Evolutionary conservation across 257 asterid species (phyloP).

Genomic region (Penstemon barbatus): DNA sequence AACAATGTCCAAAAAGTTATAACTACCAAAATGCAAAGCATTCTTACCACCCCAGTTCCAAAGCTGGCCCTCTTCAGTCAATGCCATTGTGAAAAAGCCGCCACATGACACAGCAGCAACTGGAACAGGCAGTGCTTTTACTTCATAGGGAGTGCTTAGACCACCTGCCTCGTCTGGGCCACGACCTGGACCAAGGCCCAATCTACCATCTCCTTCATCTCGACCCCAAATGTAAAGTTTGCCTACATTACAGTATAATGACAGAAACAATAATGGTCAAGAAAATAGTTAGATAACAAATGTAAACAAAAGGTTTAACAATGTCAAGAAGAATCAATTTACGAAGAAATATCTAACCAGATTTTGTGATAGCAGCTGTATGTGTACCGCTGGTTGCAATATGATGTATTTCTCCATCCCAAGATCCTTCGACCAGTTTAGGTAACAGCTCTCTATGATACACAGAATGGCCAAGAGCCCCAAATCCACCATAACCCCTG

Average conservation of each 20-base stretch:
- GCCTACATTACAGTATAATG: constrained; percentile 45
- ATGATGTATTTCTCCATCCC: constrained; percentile 70
- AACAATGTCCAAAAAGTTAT: no score
- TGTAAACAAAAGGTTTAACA: constrained; percentile 5
- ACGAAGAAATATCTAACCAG: constrained; percentile 50
- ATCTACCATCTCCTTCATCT: constrained; percentile 98
- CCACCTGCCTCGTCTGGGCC: constrained; percentile 96
- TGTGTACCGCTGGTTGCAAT: constrained; percentile 92
- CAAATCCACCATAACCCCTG: constrained; percentile 99
- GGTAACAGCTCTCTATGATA: constrained; percentile 83
- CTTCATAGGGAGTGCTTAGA: constrained; percentile 77
- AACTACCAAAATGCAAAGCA: constrained; percentile 8
- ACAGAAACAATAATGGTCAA: constrained; percentile 16
- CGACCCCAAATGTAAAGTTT: constrained; percentile 92
- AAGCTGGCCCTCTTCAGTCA: constrained; percentile 80
- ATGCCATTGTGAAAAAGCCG: constrained; percentile 94
- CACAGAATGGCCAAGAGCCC: constrained; percentile 96
- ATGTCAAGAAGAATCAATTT: not conserved
- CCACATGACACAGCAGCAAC: constrained; percentile 94
- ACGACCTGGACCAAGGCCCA: constrained; percentile 96
- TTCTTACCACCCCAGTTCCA: constrained; percentile 98
- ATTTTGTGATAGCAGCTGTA: constrained; percentile 74
- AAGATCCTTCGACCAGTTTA: constrained; percentile 74
- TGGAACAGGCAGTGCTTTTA: constrained; percentile 66
- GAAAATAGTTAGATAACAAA: constrained; percentile 29